These are phyloP conservation scores for Geotrichum siamense DNA, from an alignment of 1,139 yeast species.

Conservation along the genomic window DNA sequence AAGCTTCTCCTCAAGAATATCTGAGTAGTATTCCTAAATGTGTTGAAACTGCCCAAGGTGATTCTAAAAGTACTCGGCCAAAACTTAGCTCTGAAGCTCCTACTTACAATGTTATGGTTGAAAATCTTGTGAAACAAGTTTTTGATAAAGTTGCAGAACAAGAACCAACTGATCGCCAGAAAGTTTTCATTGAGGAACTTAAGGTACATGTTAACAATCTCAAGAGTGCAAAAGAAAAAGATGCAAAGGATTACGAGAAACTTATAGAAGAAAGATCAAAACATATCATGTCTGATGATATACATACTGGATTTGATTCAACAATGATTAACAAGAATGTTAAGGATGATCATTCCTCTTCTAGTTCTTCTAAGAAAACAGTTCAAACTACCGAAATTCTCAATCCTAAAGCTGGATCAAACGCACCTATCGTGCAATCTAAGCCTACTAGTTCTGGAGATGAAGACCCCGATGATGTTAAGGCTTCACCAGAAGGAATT, in stretches of 20 bases:
- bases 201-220: constrained; percentile 34
- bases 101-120: constrained; percentile 87
- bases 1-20: constrained; percentile 13
- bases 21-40: constrained; percentile 11
- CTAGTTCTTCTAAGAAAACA: constrained; percentile 19
- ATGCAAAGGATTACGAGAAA: constrained; percentile 58
- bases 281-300: constrained; percentile 83
- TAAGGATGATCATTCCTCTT: constrained; percentile 20
- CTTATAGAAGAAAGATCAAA: constrained; percentile 62
- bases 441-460: constrained; percentile 15
- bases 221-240: constrained; percentile 42
- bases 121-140: constrained; percentile 71
- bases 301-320: constrained; percentile 89
- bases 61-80: constrained; percentile 27
- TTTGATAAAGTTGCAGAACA: constrained; percentile 51
- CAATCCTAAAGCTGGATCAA: constrained; percentile 25
- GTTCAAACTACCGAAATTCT: constrained; percentile 36
- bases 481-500: constrained; percentile 55
- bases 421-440: constrained; percentile 3
- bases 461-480: constrained; percentile 40
- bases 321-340: constrained; percentile 62
- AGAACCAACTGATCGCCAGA: constrained; percentile 41
- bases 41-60: constrained; percentile 24
- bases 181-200: constrained; percentile 25
- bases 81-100: constrained; percentile 43